phyloP scores from a whole-genome alignment of 495 filamentous ascomycete species.

The Xylaria curta region DNA sequence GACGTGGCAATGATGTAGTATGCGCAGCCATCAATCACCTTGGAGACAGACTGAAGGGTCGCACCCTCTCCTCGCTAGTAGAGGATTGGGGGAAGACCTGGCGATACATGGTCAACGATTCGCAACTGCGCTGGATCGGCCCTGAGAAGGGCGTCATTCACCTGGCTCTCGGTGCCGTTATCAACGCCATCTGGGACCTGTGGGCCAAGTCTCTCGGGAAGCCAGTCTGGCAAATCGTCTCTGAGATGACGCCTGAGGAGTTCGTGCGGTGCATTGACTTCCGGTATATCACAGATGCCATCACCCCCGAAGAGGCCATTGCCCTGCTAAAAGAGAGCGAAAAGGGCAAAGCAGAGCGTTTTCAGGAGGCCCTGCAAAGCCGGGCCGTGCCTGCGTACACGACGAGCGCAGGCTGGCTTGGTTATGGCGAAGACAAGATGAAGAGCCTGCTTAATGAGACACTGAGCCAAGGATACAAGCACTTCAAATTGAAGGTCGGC shows the following conservation, averaged over 20 bases:
- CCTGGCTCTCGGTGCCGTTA: conserved; percentile 85
- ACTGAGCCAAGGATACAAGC: conserved; percentile 73
- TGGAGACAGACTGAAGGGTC: conserved; percentile 72
- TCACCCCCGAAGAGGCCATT: conserved; percentile 85
- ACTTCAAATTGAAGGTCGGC: conserved; percentile 95
- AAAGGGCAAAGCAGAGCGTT: conserved; percentile 66
- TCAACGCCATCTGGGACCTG: conserved; percentile 95
- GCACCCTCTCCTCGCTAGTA: conserved; percentile 76
- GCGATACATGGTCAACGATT: conserved; percentile 89
- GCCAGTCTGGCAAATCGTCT: conserved; percentile 89
- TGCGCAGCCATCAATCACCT: conserved; percentile 82
- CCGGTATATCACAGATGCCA: conserved; percentile 90
- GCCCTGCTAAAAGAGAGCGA: conserved; percentile 68
- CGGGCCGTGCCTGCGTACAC: conserved; percentile 89
- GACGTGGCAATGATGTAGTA: conserved; percentile 93
- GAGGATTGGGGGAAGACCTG: conserved; percentile 87
- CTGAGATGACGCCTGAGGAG: conserved; percentile 87
- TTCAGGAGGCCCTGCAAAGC: conserved; percentile 71
- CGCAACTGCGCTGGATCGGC: conserved; percentile 91
- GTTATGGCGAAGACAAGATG: conserved; percentile 90
- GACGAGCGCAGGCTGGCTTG: conserved; percentile 91
- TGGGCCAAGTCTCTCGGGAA: conserved; percentile 88
- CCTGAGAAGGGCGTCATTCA: conserved; percentile 96
- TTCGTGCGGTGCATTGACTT: conserved; percentile 90
- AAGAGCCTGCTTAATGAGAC: conserved; percentile 72